Conservation (phyloP, 2,329 filamentous ascomycete species). For the Cladophialophora immunda region DNA sequence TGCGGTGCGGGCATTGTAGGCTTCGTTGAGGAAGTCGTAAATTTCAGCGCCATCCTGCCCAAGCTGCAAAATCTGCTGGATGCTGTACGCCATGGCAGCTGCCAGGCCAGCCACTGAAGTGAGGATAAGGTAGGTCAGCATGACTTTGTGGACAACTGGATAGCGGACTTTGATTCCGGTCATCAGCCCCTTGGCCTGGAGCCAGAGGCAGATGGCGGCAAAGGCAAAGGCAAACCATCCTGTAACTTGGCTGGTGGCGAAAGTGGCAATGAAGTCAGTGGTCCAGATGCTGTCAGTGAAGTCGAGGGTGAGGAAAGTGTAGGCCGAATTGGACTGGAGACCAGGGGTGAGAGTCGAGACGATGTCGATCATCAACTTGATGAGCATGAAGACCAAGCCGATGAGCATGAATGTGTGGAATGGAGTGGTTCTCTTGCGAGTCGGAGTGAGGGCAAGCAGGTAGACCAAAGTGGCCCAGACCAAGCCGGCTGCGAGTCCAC, state of each 20-base stretch:
- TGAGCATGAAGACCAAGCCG: constrained; percentile 30
- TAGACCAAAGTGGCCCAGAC: constrained; percentile 36
- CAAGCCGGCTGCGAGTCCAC: constrained; percentile 31
- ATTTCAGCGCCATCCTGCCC: constrained; percentile 1
- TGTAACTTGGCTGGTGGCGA: constrained; percentile 20
- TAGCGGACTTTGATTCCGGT: constrained; percentile 26
- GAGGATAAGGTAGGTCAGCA: constrained; percentile 28
- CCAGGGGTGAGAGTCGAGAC: constrained; percentile 30
- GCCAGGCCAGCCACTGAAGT: constrained; percentile 23
- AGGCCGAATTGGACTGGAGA: constrained; percentile 28
- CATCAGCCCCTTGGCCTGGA: constrained; percentile 35
- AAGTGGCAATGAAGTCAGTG: constrained; percentile 23
- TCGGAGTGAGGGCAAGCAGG: constrained; percentile 34
- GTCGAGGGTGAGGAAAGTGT: constrained; percentile 31
- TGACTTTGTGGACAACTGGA: constrained; percentile 21
- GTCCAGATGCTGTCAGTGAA: constrained; percentile 30
- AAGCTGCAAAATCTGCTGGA: constrained; percentile 25
- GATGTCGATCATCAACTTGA: constrained; percentile 33
- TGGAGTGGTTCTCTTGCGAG: constrained; percentile 32
- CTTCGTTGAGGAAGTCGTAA: not conserved
- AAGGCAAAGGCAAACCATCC: constrained; percentile 31
- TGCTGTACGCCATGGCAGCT: constrained; percentile 25
- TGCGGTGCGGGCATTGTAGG: constrained; percentile 11
- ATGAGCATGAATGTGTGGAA: constrained; percentile 35
- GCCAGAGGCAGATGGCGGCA: constrained; percentile 34